These are phyloP conservation scores for Apiotrichum gracile DNA, from an alignment of 1,284 basidiomycete species.

Conservation along the genomic window DNA sequence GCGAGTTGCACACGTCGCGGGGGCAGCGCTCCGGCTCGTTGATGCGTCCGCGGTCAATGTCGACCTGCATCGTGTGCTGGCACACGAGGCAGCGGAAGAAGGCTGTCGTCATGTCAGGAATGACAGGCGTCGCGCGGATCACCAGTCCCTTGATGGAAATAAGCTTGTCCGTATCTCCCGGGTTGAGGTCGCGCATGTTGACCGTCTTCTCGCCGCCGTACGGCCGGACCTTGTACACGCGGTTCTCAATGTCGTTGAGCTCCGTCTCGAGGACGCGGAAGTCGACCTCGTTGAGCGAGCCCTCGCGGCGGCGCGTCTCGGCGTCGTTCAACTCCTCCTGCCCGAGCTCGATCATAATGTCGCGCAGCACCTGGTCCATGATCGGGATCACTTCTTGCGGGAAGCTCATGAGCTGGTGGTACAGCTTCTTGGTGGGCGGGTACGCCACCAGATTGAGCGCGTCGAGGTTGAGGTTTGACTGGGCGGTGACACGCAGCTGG, in stretches of 20 bases:
- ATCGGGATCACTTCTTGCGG: slow-evolving; percentile 95
- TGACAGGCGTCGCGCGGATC: slow-evolving; percentile 93
- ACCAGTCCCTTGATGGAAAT: slow-evolving; percentile 93
- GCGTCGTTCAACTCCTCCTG: slow-evolving; percentile 64
- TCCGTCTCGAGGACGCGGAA: slow-evolving; percentile 68
- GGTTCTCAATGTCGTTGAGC: slow-evolving; percentile 68
- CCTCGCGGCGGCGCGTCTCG: slow-evolving; percentile 22
- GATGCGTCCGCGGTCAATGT: slow-evolving; percentile 94
- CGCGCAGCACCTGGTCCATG: slow-evolving; percentile 93
- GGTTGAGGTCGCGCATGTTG: slow-evolving; percentile 89
- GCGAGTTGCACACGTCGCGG: slow-evolving; percentile 78
- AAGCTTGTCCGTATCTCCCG: slow-evolving; percentile 90
- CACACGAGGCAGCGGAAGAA: slow-evolving; percentile 98
- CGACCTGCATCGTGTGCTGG: slow-evolving; percentile 87
- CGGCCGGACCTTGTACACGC: slow-evolving; percentile 85
- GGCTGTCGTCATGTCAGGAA: slow-evolving; percentile 95
- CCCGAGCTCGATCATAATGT: slow-evolving; percentile 74
- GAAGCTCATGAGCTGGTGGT: slow-evolving; percentile 76
- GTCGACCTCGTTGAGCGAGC: slow-evolving; percentile 51
- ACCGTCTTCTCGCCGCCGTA: slow-evolving; percentile 68
- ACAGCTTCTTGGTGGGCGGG: slow-evolving; percentile 74
- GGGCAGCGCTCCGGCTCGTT: slow-evolving; percentile 87
- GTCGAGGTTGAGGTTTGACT: slow-evolving; percentile 89
- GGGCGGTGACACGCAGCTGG: slow-evolving; percentile 81
- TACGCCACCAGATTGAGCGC: slow-evolving; percentile 82